A percentile compares a stretch with the other conserved stretches of the same genome.
phyloP scores from a whole-genome alignment of 2,329 filamentous ascomycete genomes.

The Sarocladiaceae sp. region DNA sequence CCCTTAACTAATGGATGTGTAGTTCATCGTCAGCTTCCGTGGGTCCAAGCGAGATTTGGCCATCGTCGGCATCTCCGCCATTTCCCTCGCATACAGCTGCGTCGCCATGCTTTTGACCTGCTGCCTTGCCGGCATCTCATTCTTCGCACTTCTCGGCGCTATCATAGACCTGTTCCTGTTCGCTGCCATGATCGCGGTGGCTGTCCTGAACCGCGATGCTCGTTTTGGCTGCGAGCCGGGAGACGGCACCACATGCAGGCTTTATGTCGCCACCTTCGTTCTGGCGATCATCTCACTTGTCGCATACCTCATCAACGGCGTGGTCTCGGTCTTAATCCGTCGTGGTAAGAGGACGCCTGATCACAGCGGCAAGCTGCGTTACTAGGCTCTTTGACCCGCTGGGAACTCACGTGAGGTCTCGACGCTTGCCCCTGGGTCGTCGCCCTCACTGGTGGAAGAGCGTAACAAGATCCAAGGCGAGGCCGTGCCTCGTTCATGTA shows the following conservation, averaged over 20 bases:
- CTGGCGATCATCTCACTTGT: constrained; percentile 5
- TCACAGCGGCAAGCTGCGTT: neutral
- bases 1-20: neutral
- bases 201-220: constrained; percentile 6
- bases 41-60: constrained; percentile 4
- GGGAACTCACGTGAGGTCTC: too few species aligned
- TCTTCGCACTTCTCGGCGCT: constrained; percentile 5
- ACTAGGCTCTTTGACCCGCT: too few species aligned
- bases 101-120: constrained; percentile 6
- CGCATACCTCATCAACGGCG: constrained; percentile 7
- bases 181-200: constrained; percentile 5
- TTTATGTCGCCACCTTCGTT: constrained; percentile 5
- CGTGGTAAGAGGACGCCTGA: neutral
- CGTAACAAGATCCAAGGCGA: too few species aligned
- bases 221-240: constrained; percentile 3
- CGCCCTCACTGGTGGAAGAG: too few species aligned
- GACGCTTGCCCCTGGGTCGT: too few species aligned
- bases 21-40: constrained; percentile 9
- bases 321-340: neutral
- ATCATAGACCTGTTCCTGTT: constrained; percentile 7
- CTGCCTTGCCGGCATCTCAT: constrained; percentile 5
- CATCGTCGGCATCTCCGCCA: constrained; percentile 5
- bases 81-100: constrained; percentile 4
- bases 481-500: too few species aligned
- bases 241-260: constrained; percentile 2